Conservation (phyloP, 176 grass and related monocot species). For the Aegilops longissima region DNA sequence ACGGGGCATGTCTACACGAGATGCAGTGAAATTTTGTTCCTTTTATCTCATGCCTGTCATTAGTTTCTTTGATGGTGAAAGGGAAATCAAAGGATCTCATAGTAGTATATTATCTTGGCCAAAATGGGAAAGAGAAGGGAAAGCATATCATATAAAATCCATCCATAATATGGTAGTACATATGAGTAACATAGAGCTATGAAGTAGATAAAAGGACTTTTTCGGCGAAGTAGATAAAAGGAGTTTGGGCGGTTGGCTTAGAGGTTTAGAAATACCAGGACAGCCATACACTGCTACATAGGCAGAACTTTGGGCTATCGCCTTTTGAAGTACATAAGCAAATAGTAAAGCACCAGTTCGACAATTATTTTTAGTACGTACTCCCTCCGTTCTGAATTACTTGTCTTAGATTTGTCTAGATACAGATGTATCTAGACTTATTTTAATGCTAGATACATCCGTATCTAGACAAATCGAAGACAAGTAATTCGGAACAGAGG, state of each 20-base stretch:
- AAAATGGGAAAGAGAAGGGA: not conserved
- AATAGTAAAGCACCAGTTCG: constrained; percentile 24
- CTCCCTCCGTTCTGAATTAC: too few species aligned
- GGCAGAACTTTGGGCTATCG: constrained; percentile 3
- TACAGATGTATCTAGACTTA: too few species aligned
- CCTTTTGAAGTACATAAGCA: constrained; percentile 34
- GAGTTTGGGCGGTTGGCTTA: constrained; percentile 25
- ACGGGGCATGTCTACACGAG: not conserved
- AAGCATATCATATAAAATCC: constrained; percentile 12
- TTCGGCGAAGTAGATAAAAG: constrained; percentile 8
- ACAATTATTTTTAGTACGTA: constrained; percentile 35
- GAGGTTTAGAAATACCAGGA: constrained; percentile 22
- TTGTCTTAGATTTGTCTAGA: too few species aligned
- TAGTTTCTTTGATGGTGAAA: constrained; percentile 10
- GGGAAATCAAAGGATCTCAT: not conserved
- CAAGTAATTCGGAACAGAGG: too few species aligned
- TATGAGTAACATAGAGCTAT: constrained; percentile 24
- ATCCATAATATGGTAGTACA: constrained; percentile 24
- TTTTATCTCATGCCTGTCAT: constrained; percentile 27
- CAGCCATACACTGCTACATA: constrained; percentile 23
- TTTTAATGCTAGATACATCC: too few species aligned
- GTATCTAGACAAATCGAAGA: too few species aligned
- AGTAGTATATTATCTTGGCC: not conserved
- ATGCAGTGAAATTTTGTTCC: not conserved
- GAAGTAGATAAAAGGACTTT: constrained; percentile 31